These are phyloP conservation scores for Phellinidium pouzarii DNA, from an alignment of 1,284 basidiomycete species.

Conservation along the genomic window DNA sequence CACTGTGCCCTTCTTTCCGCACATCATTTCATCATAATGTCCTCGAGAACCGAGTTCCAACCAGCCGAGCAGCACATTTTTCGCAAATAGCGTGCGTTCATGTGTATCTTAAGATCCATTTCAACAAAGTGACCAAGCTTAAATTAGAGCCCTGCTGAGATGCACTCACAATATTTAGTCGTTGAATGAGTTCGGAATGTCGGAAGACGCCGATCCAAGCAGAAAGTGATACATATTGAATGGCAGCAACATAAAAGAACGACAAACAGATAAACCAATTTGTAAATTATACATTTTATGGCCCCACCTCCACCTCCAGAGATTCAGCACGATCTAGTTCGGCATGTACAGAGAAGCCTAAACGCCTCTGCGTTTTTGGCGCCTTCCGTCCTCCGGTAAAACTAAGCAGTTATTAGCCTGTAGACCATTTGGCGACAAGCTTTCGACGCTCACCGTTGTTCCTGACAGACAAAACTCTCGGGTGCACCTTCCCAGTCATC, in stretches of 20 bases:
- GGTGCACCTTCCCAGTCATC: conserved; percentile 94
- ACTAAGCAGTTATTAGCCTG: conserved; percentile 32
- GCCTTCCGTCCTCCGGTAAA: conserved; percentile 87
- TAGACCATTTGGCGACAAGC: neutral
- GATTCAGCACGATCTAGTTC: conserved; percentile 39
- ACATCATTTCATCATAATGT: too few relatives aligned
- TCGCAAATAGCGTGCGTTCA: too few relatives aligned
- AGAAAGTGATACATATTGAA: neutral
- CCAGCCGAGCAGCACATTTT: too few relatives aligned
- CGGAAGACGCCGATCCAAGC: neutral
- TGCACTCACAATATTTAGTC: too few relatives aligned
- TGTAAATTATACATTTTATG: neutral
- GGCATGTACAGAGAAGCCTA: conserved; percentile 80
- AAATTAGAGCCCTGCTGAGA: too few relatives aligned
- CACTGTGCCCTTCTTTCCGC: too few relatives aligned
- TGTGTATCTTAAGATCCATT: too few relatives aligned
- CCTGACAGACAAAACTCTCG: conserved; percentile 93
- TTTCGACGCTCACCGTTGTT: conserved; percentile 58
- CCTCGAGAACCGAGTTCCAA: too few relatives aligned
- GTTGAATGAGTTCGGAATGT: too few relatives aligned
- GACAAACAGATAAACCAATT: neutral
- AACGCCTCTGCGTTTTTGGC: conserved; percentile 81
- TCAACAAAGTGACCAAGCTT: too few relatives aligned
- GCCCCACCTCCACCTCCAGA: neutral
- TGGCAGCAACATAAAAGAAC: neutral